Evolutionary conservation across 1,284 basidiomycete genomes (phyloP), one percentile per base, ranked within the genome.

Genomic region (Pascua sp.): DNA sequence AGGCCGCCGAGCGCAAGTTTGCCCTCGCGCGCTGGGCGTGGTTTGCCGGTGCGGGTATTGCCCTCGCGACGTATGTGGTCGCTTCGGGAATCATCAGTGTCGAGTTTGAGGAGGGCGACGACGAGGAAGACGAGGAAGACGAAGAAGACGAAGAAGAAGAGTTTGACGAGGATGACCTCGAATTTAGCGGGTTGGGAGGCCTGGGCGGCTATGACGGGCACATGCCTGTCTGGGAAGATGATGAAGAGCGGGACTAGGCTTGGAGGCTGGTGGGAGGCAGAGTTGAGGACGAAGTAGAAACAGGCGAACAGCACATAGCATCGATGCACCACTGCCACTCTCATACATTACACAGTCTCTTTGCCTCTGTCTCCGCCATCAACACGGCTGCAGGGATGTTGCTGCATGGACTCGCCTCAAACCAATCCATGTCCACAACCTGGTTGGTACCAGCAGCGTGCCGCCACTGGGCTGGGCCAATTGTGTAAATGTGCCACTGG

Each of bases 281-380:
- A 71, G 58, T 73, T 79, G 70, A 77, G 76, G 61, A 77, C 78
- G 62, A 76, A 79, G 74, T 73, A 75, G 45, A 77, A 68, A 76
- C 75, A 78, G 70, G 24, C 24, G 24, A 32, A 3, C 24, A 32
- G 24, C 24, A 32, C 24, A 32, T 32, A 32, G 24, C 24, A 32
- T 32, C 24, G 24, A 32, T 32, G 24, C 24, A 32, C 24, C 24
- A 32, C 24, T 32, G 24, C 24, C 24, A 32, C 24, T 32, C 24
- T 32, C 4, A 32, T 32, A 3, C 24, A 7, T 32, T 7, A 32
- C 7, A 32, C 24, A 4, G 24, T 32, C 24, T 32, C 24, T 32
- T 32, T 3, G 24, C 7, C 24, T 32, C 24, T 32, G 3, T 3
- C 24, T 32, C 24, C 24, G 24, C 24, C 24, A 7, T 7, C 24